Base-by-base conservation (phyloP, 2,329 filamentous ascomycete species). In the Cytospora leucostoma region DNA sequence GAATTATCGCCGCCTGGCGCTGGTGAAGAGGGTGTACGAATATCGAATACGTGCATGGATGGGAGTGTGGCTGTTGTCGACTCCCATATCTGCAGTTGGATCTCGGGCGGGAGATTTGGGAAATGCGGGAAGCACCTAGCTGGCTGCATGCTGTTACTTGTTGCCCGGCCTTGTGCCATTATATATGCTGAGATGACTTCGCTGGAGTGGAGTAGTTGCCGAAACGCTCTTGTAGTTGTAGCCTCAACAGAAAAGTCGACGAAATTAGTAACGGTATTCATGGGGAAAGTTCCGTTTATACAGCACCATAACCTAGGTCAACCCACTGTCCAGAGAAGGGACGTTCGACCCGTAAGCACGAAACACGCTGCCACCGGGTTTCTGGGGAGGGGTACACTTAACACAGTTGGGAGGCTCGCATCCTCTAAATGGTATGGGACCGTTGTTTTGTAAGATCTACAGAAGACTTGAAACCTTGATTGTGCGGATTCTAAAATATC, bases 11-110 rank as follows among this genome's bases (percentile, higher is more conserved):
- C 2, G 4, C 13, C 38, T 4, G 21, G 7, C 7, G 19, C 37
- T 11, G 51, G 59, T 15, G 40, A 61, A 5, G 33, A 50, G n/a
- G 68, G 67, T 5, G 65, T 52, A 32, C 67, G 66, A 17, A 69
- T 51, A 37, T 69, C 67, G 32, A 69, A 70, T 51, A 69, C 35
- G 49, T 70, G 68, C 63, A 70, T 68, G 17, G 68, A 63, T 33
- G 69, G 69, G 13, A 57, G 52, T 27, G 63, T 32, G n/a, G 61
- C 56, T 11, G 65, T 63, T 1, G 67, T 60, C 5, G 65, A 66
- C 10, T 67, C 63, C 70, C 69, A 71, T 40, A 71, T 65, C 34
- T 64, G 58, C 15, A 70, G 63, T 34, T 67, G 69, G 10, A 71
- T 61, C 60, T 71, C 70, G 13, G 67, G 62, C 8, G 70, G 70